phyloP scores from a whole-genome alignment of 2,329 filamentous ascomycete species.

The Drechslerella stenobrocha region DNA sequence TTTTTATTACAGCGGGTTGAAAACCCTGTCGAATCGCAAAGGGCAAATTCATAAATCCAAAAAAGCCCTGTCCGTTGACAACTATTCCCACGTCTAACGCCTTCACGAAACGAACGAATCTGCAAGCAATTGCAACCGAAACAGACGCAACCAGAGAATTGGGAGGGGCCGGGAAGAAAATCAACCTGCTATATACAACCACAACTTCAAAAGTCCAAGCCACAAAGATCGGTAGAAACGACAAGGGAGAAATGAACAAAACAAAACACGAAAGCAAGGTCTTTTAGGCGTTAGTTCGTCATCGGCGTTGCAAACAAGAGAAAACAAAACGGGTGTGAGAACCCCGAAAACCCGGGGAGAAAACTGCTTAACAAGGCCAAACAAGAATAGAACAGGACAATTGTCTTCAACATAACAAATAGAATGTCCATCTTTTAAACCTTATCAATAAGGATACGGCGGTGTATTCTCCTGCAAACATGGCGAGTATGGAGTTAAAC shows the following conservation, averaged over 20 bases:
- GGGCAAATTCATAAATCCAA: no score
- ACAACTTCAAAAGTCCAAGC: not conserved
- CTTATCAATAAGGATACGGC: conserved; percentile 37
- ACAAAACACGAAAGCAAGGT: not conserved
- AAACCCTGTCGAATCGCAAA: no score
- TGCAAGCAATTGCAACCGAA: not conserved
- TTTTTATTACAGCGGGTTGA: no score
- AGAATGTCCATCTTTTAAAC: not conserved
- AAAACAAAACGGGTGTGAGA: no score
- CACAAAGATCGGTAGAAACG: not conserved
- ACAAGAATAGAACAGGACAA: no score
- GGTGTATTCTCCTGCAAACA: conserved; percentile 39
- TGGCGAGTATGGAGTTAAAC: conserved; percentile 34
- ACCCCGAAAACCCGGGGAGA: no score
- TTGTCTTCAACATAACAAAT: not conserved
- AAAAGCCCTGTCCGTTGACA: no score
- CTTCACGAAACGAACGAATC: not conserved
- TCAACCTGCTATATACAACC: not conserved
- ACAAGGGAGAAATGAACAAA: not conserved
- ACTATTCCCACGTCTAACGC: not conserved
- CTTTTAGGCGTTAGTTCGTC: not conserved
- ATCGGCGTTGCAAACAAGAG: no score
- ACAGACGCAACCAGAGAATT: not conserved
- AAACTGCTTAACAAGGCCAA: no score
- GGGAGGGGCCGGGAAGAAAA: not conserved